Conservation (phyloP, 352 stramenopile species). For the Thalassiosira ordinaria region DNA sequence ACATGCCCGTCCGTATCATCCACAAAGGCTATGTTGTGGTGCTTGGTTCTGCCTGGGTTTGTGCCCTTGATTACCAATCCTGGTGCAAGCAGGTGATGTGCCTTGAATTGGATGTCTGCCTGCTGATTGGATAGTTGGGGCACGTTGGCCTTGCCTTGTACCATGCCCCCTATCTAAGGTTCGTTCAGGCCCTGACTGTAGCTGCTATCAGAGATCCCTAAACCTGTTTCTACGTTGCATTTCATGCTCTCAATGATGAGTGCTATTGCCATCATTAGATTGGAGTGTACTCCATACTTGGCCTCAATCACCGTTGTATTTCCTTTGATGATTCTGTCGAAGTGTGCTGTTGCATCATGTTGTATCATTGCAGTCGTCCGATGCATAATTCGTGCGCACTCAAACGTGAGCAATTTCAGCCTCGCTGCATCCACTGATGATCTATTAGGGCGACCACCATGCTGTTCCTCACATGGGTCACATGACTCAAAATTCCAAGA, state of each 20-base stretch:
- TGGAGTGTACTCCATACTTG: background rate
- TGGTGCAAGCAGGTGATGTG: conserved; percentile 1
- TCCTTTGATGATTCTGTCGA: conserved; percentile 5
- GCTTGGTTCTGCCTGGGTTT: background rate
- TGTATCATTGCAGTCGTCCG: background rate
- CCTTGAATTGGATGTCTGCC: conserved; percentile 10
- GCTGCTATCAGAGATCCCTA: background rate
- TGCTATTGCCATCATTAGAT: conserved; percentile 1
- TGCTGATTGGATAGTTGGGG: background rate
- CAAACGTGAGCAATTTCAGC: conserved; percentile 16
- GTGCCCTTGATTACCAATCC: background rate
- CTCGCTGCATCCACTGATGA: conserved; percentile 9
- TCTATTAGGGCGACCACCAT: background rate
- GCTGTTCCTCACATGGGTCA: conserved; percentile 8
- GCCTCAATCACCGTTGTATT: background rate
- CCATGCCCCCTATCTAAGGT: conserved; percentile 6
- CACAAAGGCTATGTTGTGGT: conserved; percentile 27
- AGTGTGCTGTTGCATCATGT: conserved; percentile 7
- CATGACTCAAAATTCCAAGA: conserved; percentile 7
- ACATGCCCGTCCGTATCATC: conserved; percentile 42
- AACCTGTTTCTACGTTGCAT: conserved; percentile 9
- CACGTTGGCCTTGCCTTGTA: conserved; percentile 40
- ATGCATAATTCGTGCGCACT: background rate
- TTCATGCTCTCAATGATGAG: background rate
- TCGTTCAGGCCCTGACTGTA: background rate